Evolutionary conservation across 257 asterid genomes (phyloP).

Genomic region (Perilla frutescens): DNA sequence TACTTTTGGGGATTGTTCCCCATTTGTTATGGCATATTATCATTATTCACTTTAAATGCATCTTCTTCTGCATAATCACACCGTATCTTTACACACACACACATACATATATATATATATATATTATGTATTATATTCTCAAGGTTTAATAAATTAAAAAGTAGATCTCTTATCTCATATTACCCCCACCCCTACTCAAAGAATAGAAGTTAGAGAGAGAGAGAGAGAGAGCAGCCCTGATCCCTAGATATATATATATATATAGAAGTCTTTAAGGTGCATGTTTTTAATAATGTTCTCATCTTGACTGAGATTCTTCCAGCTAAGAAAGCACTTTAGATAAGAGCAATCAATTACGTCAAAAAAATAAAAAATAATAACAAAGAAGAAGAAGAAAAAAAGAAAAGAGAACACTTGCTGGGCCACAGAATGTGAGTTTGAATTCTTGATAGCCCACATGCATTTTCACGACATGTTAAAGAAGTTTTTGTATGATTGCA

Average conservation of each 20-base stretch:
- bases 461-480: not conserved
- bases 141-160: slow-evolving; percentile 12
- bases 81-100: not conserved
- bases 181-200: slow-evolving; percentile 6
- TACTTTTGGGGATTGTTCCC: slow-evolving; percentile 38
- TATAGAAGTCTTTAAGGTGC: slow-evolving; percentile 30
- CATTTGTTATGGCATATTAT: slow-evolving; percentile 24
- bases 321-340: slow-evolving; percentile 43
- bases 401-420: not conserved
- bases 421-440: slow-evolving; percentile 23
- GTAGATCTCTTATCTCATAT: slow-evolving; percentile 7
- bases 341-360: slow-evolving; percentile 11
- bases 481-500: not conserved
- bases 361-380: not conserved
- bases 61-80: slow-evolving; percentile 19
- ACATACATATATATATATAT: not conserved
- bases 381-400: not conserved
- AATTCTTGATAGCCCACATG: slow-evolving; percentile 21
- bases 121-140: not conserved
- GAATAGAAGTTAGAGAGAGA: not conserved
- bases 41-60: slow-evolving; percentile 15
- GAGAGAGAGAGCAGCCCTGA: not conserved
- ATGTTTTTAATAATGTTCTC: slow-evolving; percentile 13
- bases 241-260: too few species aligned
- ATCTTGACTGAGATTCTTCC: slow-evolving; percentile 45